Percentiles rank a stretch among this genome's conserved stretches.
Evolutionary conservation across 208 protist species (phyloP).

Genomic region (Acanthamoeba lenticulata): DNA sequence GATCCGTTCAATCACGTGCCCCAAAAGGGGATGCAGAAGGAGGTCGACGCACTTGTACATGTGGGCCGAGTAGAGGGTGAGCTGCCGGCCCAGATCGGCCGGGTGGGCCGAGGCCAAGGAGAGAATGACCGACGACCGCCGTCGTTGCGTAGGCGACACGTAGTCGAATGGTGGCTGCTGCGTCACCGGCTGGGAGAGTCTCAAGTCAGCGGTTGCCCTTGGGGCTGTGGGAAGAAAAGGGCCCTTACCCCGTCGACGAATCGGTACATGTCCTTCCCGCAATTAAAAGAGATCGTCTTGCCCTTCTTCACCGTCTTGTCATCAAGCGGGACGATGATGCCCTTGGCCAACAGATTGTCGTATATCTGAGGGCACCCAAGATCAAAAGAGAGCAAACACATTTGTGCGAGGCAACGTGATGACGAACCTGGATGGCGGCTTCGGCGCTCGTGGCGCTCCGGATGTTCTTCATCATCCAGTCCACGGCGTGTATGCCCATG

Average conservation of each 20-base stretch:
- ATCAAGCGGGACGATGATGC: neutral
- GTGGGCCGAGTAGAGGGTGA: neutral
- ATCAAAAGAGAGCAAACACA: neutral
- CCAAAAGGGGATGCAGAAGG: neutral
- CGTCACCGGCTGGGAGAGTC: neutral
- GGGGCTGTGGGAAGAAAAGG: neutral
- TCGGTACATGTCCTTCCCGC: neutral
- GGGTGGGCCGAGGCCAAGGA: neutral
- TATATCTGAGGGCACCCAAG: neutral
- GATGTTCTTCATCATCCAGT: slow-evolving; percentile 16
- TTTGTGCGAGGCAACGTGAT: neutral
- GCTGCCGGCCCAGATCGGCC: neutral
- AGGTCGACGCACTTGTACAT: neutral
- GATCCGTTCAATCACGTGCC: neutral
- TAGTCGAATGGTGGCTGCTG: too few species aligned
- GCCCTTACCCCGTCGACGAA: slow-evolving; percentile 48
- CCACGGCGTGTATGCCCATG: slow-evolving; percentile 2
- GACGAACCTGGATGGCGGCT: neutral
- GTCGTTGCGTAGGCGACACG: too few species aligned
- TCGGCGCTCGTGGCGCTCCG: neutral
- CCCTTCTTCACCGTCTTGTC: neutral
- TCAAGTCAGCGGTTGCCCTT: neutral
- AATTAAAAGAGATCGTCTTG: neutral
- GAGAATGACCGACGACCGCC: neutral
- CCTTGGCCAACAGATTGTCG: neutral